Evolutionary conservation across 73 alveolate species (phyloP).

Genomic region (Paraurostyla sp.): DNA sequence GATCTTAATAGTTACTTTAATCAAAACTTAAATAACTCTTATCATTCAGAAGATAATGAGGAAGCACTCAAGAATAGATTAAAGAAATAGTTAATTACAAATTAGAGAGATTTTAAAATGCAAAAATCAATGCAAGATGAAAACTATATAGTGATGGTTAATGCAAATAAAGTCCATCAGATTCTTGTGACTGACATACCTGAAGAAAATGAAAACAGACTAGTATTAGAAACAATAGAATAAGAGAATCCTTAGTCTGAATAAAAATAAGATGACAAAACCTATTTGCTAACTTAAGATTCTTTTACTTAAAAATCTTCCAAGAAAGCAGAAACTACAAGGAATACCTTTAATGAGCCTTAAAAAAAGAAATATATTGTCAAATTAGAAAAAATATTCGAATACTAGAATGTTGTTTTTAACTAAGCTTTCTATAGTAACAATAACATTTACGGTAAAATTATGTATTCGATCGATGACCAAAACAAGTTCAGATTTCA

Average conservation of each 20-base stretch:
- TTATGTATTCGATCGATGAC: conserved; percentile 14
- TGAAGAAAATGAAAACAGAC: neutral
- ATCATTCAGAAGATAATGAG: neutral
- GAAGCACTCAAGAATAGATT: neutral
- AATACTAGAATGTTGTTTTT: neutral
- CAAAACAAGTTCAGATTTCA: neutral
- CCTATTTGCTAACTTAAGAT: neutral
- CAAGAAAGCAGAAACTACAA: neutral
- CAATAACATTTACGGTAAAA: conserved; percentile 21
- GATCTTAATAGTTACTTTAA: neutral
- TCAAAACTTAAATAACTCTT: neutral
- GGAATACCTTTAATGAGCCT: neutral
- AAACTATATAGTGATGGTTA: neutral
- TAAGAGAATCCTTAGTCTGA: neutral
- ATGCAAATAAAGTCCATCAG: neutral
- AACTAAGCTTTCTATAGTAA: neutral
- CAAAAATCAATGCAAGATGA: neutral
- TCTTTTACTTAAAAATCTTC: too few relatives aligned
- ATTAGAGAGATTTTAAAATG: neutral
- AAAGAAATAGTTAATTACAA: neutral
- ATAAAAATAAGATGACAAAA: neutral
- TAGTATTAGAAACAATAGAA: neutral
- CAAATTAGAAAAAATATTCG: neutral
- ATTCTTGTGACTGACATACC: neutral
- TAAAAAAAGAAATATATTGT: neutral